Base-by-base conservation (phyloP, 2,329 filamentous ascomycete species). In the Ascochyta pisi region DNA sequence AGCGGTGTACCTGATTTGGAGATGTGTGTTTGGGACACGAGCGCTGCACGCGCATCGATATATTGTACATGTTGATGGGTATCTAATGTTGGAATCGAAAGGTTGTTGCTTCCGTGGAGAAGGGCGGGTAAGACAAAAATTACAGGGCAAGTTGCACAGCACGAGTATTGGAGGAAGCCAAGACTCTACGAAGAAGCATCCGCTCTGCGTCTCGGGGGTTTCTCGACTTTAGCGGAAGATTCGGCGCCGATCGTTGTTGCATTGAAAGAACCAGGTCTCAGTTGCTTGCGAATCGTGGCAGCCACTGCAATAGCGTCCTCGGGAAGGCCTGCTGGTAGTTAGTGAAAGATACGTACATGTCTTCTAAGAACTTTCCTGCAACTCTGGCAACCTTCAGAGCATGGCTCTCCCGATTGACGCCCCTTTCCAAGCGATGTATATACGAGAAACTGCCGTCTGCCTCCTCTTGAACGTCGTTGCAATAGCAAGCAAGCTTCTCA, bases 311-410 rank as follows among this genome's bases (percentile, higher is more conserved):
- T 86, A 3, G 89, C 91, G 40, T 82, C 79, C 57, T 88, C 85
- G 0, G 93, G 93, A 65, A 97, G 68, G 1, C 92, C 76, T 76
- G 29, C 3, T 23, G 37, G 6, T 16, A n/a, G 22, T 66, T 7
- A 66, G 62, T 35, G 35, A 46, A 23, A 38, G 8, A 41, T 6
- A 45, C 35, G 3, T 37, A 24, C 10, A 1, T 9, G 8, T 39
- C 2, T 1, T 19, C 8, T 16, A 7, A 10, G 12, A 13, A 8
- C 72, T 60, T 63, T 73, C 80, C 93, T 6, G 95, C 96, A 64
- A 98, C 78, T 60, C 84, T 84, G 2, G 95, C 95, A n/a, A 99
- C 95, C 71, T 97, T 98, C 57, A 99, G 79, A 16, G 96, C 95
- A 78, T 99, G 95, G 59, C 91, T 96, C 63, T 89, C 82, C 47